These are phyloP conservation scores for Solioccasus polychromus DNA, from an alignment of 768 basidiomycete species.

Conservation along the genomic window DNA sequence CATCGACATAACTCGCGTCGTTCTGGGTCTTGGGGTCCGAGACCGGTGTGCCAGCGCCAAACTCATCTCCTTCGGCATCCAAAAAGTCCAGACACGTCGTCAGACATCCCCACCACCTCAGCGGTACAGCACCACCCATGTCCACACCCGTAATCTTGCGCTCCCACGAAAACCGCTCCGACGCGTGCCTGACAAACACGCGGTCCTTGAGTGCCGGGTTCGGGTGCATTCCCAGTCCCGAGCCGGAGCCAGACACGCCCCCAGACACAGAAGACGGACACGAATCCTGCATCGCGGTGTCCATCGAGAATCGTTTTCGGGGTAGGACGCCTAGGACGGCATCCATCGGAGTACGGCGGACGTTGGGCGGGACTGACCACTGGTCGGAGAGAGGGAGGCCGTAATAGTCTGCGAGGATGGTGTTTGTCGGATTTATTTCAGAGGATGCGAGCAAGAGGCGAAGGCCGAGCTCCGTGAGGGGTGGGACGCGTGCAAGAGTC, in stretches of 20 bases:
- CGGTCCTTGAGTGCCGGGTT: slow-evolving; percentile 30
- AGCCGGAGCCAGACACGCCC: no score
- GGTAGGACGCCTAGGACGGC: slow-evolving; percentile 30
- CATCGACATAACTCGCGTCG: no score
- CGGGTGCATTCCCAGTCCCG: slow-evolving; percentile 50
- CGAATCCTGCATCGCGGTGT: slow-evolving; percentile 1
- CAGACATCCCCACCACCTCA: slow-evolving; percentile 70
- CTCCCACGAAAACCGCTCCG: slow-evolving; percentile 69
- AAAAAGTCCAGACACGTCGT: slow-evolving; percentile 62
- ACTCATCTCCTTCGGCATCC: slow-evolving; percentile 18
- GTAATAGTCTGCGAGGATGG: slow-evolving; percentile 24
- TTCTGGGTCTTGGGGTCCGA: no score
- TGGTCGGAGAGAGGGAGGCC: slow-evolving; percentile 30
- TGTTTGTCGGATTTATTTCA: slow-evolving; percentile 1
- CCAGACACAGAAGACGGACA: neutral
- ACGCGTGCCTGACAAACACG: slow-evolving; percentile 54
- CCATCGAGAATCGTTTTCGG: slow-evolving; percentile 19
- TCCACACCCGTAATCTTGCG: slow-evolving; percentile 45
- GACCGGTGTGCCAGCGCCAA: no score
- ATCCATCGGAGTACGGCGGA: slow-evolving; percentile 25
- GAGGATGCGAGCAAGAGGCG: slow-evolving; percentile 36
- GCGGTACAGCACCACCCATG: slow-evolving; percentile 55
- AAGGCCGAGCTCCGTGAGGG: slow-evolving; percentile 37
- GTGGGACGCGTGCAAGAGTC: slow-evolving; percentile 23
- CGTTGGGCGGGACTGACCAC: slow-evolving; percentile 22